These are phyloP conservation scores for Russula foetens DNA, from an alignment of 768 basidiomycete species.

Conservation along the genomic window DNA sequence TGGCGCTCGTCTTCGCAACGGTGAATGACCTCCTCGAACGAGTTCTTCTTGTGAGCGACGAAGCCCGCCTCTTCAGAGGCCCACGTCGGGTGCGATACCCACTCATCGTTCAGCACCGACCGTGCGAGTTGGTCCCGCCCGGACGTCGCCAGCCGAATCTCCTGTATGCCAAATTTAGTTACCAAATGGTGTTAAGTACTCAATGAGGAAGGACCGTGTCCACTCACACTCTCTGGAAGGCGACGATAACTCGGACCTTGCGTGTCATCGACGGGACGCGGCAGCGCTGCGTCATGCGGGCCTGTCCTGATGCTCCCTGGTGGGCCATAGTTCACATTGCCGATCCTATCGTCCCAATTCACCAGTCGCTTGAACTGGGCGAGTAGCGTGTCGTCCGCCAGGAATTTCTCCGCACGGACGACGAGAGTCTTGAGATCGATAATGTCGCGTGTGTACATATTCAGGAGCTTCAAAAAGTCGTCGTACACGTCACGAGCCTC, in stretches of 20 bases:
- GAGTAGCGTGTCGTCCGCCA: slow-evolving; percentile 76
- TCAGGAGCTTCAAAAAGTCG: slow-evolving; percentile 90
- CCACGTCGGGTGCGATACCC: slow-evolving; percentile 99
- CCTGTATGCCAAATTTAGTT: slow-evolving; percentile 39
- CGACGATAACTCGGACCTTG: slow-evolving; percentile 93
- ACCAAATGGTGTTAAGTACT: slow-evolving; percentile 4
- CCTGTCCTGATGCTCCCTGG: slow-evolving; percentile 72
- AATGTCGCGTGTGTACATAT: slow-evolving; percentile 85
- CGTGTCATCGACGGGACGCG: slow-evolving; percentile 72
- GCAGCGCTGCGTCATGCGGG: slow-evolving; percentile 67
- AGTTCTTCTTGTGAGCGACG: slow-evolving; percentile 92
- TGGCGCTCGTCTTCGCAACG: slow-evolving; percentile 97
- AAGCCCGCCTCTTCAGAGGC: slow-evolving; percentile 95
- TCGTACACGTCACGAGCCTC: slow-evolving; percentile 76
- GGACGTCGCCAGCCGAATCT: slow-evolving; percentile 84
- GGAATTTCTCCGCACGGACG: slow-evolving; percentile 69
- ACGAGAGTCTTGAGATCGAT: slow-evolving; percentile 80
- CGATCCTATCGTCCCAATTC: slow-evolving; percentile 62
- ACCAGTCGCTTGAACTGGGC: slow-evolving; percentile 81
- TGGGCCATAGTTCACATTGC: slow-evolving; percentile 58
- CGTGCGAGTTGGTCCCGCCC: slow-evolving; percentile 91
- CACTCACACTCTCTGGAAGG: slow-evolving; percentile 78
- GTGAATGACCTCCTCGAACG: slow-evolving; percentile 91
- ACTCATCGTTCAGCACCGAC: slow-evolving; percentile 93
- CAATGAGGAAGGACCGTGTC: neutral